Base-by-base conservation (phyloP, 2,329 filamentous ascomycete species). In the Tolypocladium guangdongense region DNA sequence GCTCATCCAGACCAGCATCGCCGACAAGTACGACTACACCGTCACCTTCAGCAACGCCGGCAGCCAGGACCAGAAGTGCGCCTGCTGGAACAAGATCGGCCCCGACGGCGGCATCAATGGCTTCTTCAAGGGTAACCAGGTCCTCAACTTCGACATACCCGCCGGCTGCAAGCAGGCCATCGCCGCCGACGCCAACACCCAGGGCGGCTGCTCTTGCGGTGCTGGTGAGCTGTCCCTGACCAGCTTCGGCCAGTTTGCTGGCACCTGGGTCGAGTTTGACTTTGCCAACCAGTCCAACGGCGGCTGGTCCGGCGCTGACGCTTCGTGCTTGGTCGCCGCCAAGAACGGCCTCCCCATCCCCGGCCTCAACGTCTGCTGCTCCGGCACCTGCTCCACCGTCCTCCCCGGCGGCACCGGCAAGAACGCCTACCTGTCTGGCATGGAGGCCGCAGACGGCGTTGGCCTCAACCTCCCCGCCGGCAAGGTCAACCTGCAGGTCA, bases 31-130 rank as follows among this genome's bases (percentile, higher is more conserved):
- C 69, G 56, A 73, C 52, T 76, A 78, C 69, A 66, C 67, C 22
- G 56, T 68, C 56, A 66, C 66, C 57, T 74, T 77, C 62, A 64
- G 63, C 51, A 69, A 71, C 62, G 69, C 67, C 50, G 64, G 66
- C 51, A 63, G 53, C 57, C 50, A 61, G 46, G 66, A 69, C 53
- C 61, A 67, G 56, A 41, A 64, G 45, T 78, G 77, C 62, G 60
- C 61, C 37, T 74, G 71, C 69, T 78, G 66, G 69, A 76, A 77
- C 74, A 80, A 80, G 75, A 77, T 78, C 52, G 77, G 76, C 46
- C 62, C 66, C 16, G 59, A 69, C 48, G 68, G 69, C 39, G 54
- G 55, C 37, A 70, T 78, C 63, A 69, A 76, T 61, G 77, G 77
- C 58, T 76, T 76, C 70, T 79, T 73, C 67, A 68, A 68, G 54